These are phyloP conservation scores for Begonia masoniana DNA, from an alignment of 306 rosid genomes.

Conservation along the genomic window DNA sequence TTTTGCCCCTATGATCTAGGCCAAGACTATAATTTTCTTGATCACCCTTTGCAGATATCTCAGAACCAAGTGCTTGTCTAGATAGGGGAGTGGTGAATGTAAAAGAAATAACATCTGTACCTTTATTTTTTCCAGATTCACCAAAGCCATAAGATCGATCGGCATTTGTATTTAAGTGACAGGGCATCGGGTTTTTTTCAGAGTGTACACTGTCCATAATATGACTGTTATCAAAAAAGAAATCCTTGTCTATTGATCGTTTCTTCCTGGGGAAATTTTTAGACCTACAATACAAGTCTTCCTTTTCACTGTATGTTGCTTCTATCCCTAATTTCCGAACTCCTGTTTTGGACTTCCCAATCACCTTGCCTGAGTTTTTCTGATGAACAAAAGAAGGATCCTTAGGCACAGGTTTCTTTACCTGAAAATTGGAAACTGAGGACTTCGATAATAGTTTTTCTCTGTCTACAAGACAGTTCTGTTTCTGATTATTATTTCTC, in stretches of 20 bases:
- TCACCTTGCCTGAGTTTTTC: slow-evolving; percentile 41
- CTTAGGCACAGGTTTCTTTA: slow-evolving; percentile 36
- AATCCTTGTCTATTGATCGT: slow-evolving; percentile 56
- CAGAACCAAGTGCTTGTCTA: slow-evolving; percentile 40
- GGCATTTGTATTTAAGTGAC: slow-evolving; percentile 25
- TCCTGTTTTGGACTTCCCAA: slow-evolving; percentile 42
- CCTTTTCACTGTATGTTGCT: slow-evolving; percentile 52
- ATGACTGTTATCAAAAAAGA: slow-evolving; percentile 33
- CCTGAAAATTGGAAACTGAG: slow-evolving; percentile 26
- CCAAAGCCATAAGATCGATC: slow-evolving; percentile 30
- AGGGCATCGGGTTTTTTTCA: slow-evolving; percentile 44
- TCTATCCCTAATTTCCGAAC: slow-evolving; percentile 43
- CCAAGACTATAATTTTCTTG: slow-evolving; percentile 24
- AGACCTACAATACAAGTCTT: slow-evolving; percentile 37
- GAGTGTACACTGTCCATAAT: slow-evolving; percentile 31
- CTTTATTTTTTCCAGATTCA: slow-evolving; percentile 55
- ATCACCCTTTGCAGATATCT: slow-evolving; percentile 27
- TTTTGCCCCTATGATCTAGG: slow-evolving; percentile 43
- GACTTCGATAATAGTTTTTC: slow-evolving; percentile 56
- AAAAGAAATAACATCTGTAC: slow-evolving; percentile 84
- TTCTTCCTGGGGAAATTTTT: slow-evolving; percentile 71
- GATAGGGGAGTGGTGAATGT: slow-evolving; percentile 87
- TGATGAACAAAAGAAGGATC: slow-evolving; percentile 50
- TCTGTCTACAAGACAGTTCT: slow-evolving; percentile 43
- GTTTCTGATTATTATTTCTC: slow-evolving; percentile 81